phyloP scores from a whole-genome alignment of 345 rosid species.

The Streptanthus diversifolius region DNA sequence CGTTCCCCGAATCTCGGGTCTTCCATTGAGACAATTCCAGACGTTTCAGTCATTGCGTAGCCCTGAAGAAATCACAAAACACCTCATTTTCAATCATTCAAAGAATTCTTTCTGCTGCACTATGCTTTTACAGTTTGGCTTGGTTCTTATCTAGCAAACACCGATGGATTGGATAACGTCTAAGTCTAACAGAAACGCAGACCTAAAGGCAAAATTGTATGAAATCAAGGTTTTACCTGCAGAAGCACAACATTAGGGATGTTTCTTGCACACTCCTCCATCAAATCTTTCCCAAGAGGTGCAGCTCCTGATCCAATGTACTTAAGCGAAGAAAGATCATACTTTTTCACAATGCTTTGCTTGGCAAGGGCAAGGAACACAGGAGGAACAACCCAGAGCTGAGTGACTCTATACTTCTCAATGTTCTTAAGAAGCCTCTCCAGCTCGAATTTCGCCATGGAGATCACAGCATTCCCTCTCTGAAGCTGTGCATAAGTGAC shows the following conservation, averaged over 20 bases:
- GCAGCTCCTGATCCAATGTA: constrained; percentile 83
- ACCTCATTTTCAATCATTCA: neutral
- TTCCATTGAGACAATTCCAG: constrained; percentile 61
- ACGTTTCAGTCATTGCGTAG: constrained; percentile 88
- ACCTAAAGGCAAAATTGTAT: neutral
- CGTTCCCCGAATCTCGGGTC: constrained; percentile 41
- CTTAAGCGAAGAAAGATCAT: constrained; percentile 63
- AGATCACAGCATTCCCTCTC: constrained; percentile 56
- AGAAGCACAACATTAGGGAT: constrained; percentile 47
- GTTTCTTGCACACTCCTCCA: constrained; percentile 70
- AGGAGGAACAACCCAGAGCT: constrained; percentile 86
- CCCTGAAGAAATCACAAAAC: constrained; percentile 50
- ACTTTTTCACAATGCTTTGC: constrained; percentile 50
- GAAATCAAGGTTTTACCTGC: constrained; percentile 48
- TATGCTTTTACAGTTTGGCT: neutral
- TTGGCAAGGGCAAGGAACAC: constrained; percentile 75
- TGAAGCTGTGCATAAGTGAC: constrained; percentile 54
- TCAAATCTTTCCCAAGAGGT: constrained; percentile 80
- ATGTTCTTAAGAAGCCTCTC: constrained; percentile 44
- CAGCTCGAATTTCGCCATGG: constrained; percentile 69
- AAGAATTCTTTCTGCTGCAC: neutral
- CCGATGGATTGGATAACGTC: neutral
- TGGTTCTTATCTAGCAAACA: constrained; percentile 2
- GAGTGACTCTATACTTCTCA: constrained; percentile 61
- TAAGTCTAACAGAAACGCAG: neutral